Conservation (phyloP, 2,329 filamentous ascomycete species). For the Pseudogymnoascus sp. region DNA sequence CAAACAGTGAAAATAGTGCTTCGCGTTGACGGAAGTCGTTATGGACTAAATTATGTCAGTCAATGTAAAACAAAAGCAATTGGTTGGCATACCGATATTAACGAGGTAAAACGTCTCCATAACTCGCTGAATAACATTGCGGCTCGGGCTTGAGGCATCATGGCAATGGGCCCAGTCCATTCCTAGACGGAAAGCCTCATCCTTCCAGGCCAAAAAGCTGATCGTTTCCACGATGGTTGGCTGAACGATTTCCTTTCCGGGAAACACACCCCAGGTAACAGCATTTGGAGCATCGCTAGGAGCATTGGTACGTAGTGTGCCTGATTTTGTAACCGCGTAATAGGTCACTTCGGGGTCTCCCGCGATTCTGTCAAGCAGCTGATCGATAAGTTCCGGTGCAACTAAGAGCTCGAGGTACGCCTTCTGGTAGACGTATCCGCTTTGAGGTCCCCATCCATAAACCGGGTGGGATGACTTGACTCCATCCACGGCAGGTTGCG, state of each 20-base stretch:
- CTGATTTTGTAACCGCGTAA: conserved; percentile 81
- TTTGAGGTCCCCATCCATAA: conserved; percentile 88
- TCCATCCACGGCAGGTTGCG: conserved; percentile 88
- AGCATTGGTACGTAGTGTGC: conserved; percentile 75
- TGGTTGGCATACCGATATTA: conserved; percentile 67
- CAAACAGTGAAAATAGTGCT: conserved; percentile 78
- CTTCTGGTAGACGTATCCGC: conserved; percentile 98
- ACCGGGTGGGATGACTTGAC: conserved; percentile 78
- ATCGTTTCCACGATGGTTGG: conserved; percentile 98
- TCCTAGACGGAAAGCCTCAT: conserved; percentile 89
- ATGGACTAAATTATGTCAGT: conserved; percentile 56
- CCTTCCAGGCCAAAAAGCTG: conserved; percentile 96
- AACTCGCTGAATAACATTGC: conserved; percentile 68
- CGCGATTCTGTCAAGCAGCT: conserved; percentile 70
- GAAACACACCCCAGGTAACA: conserved; percentile 99
- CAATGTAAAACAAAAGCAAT: conserved; percentile 16
- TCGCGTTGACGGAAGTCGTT: conserved; percentile 88
- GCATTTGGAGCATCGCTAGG: conserved; percentile 84
- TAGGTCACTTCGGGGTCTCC: conserved; percentile 77
- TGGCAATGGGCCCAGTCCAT: conserved; percentile 93
- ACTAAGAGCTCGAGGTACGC: conserved; percentile 90
- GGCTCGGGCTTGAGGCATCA: conserved; percentile 63
- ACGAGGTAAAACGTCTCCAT: conserved; percentile 90
- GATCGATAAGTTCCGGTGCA: conserved; percentile 66
- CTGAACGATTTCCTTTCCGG: conserved; percentile 98